Base-by-base conservation (phyloP, 345 rosid genomes). In the Pelargonium nanum region DNA sequence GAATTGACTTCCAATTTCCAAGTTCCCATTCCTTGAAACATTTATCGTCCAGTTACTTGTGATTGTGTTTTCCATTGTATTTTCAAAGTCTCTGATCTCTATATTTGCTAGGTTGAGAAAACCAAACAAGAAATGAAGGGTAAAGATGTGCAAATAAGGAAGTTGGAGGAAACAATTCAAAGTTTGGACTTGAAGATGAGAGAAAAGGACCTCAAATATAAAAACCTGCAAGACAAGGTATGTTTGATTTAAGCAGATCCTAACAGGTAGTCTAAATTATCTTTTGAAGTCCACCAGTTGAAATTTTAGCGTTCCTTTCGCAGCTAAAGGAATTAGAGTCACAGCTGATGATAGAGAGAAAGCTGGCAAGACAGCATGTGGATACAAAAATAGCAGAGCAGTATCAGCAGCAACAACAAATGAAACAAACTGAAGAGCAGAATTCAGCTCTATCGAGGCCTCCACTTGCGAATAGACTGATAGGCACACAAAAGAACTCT, bases 291-390 rank as follows among this genome's bases (percentile, higher is more conserved):
- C 6, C 22, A 19, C n/a, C 9, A 52, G 55, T 52, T 19, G 55
- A 30, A 51, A 26, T 59, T 52, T 22, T 45, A 5, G 1, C 16
- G 20, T 53, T 21, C 4, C 13, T 71, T 66, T 77, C 66, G 57
- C 74, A 89, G 97, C 74, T 89, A 24, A 93, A 85, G 72, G 99
- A 93, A 68, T 79, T 93, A 44, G 99, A 93, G 78, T 70, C 89
- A 2, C 99, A 89, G 67, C 87, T 93, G 59, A 82, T 93, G 22
- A 81, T 85, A 30, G 99, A 89, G 67, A 89, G 99, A 73, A 93
- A 87, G 73, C 83, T 93, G 19, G 97, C 97, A 25, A 86, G 97
- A 58, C 99, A 89, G 71, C 96, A 93, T 25, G 92, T 93, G 28
- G 96, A 93, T 75, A 81, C 88, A 21, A 93, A 79, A 82, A 84